Base-by-base conservation (phyloP, 176 grass and related monocot genomes). In the Oryza rufipogon region DNA sequence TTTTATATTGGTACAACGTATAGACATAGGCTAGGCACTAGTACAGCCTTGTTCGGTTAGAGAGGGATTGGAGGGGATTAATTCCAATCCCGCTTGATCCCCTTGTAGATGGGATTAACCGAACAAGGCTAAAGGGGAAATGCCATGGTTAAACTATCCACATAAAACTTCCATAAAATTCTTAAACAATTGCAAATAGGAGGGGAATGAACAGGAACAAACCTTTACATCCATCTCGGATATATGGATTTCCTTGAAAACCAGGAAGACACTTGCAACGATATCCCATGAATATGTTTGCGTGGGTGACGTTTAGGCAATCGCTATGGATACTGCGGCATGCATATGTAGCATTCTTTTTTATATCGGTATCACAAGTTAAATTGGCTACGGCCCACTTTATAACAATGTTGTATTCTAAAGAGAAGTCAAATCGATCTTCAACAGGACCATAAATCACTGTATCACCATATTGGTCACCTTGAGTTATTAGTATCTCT, bases 181-280 rank as follows among this genome's bases (percentile, higher is more conserved):
- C 36, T 6, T 38, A 42, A 42, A 46, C 9, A 46, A 0, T 46
- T 46, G 44, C 44, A 11, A 7, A 64, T 17, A 23, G 45, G 28
- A 5, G 28, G 45, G 8, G 13, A 9, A 42, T 6, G 2, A 33
- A 76, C 13, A 81, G 69, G 5, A 39, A 47, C 73, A 6, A 47
- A 83, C 83, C 83, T 71, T 4, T 33, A 30, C 88, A 90, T 9
- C 88, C 88, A 22, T 75, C 64, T 7, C 19, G 20, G 68, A 84
- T 26, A 44, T 91, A 88, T 6, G 90, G 86, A 56, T 88, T 92
- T 45, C 90, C 90, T 33, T 68, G 0, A 48, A 76, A 88, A 1
- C 85, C 85, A 1, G 32, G 0, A 6, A 0, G 64, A 68, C 77
- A 88, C 25, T 70, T 80, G 85, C 89, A 91, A 42, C 56, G 45